Conservation (phyloP, 2,329 filamentous ascomycete genomes). For the Paramyrothecium roridum region DNA sequence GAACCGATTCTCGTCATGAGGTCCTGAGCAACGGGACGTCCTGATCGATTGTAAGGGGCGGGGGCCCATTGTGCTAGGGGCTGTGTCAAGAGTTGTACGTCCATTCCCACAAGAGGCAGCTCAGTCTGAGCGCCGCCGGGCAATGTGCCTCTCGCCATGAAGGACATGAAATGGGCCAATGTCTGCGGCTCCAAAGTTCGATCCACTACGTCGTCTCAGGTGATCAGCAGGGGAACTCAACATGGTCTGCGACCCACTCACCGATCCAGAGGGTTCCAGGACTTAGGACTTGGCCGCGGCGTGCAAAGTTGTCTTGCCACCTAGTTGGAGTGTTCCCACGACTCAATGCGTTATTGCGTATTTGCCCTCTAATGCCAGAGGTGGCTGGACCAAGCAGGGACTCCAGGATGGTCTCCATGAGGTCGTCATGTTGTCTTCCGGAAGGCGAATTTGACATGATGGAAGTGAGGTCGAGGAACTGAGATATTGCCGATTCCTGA, state of each 20-base stretch:
- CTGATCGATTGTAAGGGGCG: constrained; percentile 10
- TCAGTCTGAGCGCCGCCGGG: constrained; percentile 5
- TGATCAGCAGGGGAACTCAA: background rate
- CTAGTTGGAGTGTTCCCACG: background rate
- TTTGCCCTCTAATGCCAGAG: background rate
- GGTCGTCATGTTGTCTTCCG: background rate
- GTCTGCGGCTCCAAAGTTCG: constrained; percentile 18
- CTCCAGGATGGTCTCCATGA: background rate
- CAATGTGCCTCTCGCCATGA: constrained; percentile 8
- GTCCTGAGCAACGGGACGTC: constrained; percentile 4
- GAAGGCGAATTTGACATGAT: background rate
- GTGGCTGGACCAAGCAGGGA: background rate
- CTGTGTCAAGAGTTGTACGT: constrained; percentile 5
- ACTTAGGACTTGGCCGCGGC: background rate
- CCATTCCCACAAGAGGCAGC: constrained; percentile 1
- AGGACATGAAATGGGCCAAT: constrained; percentile 13
- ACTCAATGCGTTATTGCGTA: background rate
- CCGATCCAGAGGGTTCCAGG: background rate
- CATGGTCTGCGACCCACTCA: background rate
- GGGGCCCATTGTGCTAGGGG: constrained; percentile 19
- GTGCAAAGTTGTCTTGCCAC: background rate
- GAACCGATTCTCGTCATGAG: constrained; percentile 15
- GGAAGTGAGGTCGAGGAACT: no score
- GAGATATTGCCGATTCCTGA: no score
- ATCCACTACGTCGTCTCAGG: constrained; percentile 4